Evolutionary conservation across 2,329 filamentous ascomycete genomes (phyloP), one percentile per base, ranked within the genome.

Genomic region (Thielaviopsis populi): DNA sequence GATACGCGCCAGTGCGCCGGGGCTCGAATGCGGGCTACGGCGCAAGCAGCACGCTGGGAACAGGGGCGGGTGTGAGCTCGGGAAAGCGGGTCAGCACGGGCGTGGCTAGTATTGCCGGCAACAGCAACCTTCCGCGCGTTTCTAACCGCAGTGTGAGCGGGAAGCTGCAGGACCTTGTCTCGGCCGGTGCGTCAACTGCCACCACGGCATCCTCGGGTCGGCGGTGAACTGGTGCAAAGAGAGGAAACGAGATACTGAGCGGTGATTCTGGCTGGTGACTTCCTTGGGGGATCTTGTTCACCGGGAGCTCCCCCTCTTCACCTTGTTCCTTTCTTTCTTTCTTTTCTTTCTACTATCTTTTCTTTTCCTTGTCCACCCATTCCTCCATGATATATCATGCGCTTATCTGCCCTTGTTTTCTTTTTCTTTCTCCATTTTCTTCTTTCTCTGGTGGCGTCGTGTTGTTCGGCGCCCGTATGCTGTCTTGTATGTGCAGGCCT

Each of bases 71-170:
- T 0, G 67, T 68, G 15, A 74, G 74, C 62, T 72, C 75, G 40
- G 72, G 72, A 54, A 83, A 83, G 72, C 79, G 83, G 42, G 79
- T 77, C 19, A 85, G 81, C 68, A 78, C 77, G 2, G 79, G 79
- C 11, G 62, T 64, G 11, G 41, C 65, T 2, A 63, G 65, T 17
- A 37, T 66, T 30, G 73, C 74, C n/a, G 72, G 71, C 42, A 71
- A 72, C 43, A 85, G 82, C 72, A 77, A 74, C 62, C 74, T 85
- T 17, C 83, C 83, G 19, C 76, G 83, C 59, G 82, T 80, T 5
- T 78, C 83, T 6, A 78, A 77, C 50, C 77, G 83, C 68, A 82
- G 75, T 63, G 79, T 77, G 67, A 85, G 83, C 69, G 79, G 75
- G 63, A 83, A 79, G 72, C 27, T 66, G n/a, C 77, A 82, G 68